Evolutionary conservation across 208 protist species (phyloP).

Genomic region (Histomonas meleagridis): DNA sequence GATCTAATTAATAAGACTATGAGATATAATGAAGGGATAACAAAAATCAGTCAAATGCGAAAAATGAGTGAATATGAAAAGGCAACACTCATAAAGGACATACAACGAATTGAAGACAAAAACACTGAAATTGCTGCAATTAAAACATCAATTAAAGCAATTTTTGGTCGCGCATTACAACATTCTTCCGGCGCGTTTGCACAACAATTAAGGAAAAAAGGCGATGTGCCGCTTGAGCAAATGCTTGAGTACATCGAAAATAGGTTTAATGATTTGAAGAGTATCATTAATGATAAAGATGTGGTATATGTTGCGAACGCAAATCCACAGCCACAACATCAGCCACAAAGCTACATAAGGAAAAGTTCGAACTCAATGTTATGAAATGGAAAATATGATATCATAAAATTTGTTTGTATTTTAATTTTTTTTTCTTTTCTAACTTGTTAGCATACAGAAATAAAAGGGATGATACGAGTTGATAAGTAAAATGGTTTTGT

Average conservation of each 20-base stretch:
- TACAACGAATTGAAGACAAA: conserved; percentile 25
- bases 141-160: conserved; percentile 18
- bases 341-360: too few species aligned
- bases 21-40: neutral
- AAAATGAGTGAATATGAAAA: neutral
- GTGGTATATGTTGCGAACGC: too few species aligned
- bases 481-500: too few species aligned
- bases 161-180: neutral
- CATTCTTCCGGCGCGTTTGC: neutral
- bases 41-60: neutral
- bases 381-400: too few species aligned
- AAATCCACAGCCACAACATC: too few species aligned
- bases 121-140: neutral
- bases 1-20: conserved; percentile 9
- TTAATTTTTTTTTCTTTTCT: too few species aligned
- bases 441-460: too few species aligned
- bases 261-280: neutral
- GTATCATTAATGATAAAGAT: neutral
- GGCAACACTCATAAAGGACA: neutral
- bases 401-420: too few species aligned
- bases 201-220: neutral
- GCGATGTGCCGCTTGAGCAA: neutral
- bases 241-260: neutral
- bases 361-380: too few species aligned
- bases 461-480: too few species aligned